Evolutionary conservation across 441 rosid species (phyloP), one percentile per base, ranked within the genome.

Genomic region (Populus hybrid): DNA sequence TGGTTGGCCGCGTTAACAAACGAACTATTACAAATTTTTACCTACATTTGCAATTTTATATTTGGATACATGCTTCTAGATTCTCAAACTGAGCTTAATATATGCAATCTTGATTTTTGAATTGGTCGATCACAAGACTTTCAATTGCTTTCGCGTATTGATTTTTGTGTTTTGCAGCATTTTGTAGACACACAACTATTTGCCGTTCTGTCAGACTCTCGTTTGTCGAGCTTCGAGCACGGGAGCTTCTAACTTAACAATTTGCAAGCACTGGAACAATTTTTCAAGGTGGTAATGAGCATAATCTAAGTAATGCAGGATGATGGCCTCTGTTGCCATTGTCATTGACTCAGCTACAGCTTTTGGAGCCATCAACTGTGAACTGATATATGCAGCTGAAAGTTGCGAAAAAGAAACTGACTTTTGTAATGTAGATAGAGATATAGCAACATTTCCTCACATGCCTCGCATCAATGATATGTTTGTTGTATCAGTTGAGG

Each of bases 151-250:
- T 75, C 63, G 67, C 38, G 20, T 59, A 42, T 18, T 77, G 76
- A 8, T 67, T 61, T 64, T 71, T 36, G 75, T 64, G 67, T 67
- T 80, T 73, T 89, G 90, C 92, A 94, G 99, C 82, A 87, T 69
- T 81, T 94, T 16, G 92, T 92, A 74, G 99, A 96, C 86, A 96
- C 98, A n/a, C 99, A 94, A 75, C 87, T 92, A 77, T 94, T 96
- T 86, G 87, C 87, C 12, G 90, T 89, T 74, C 88, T 93, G 75
- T 94, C 98, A 14, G 99, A 94, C 77, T 87, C 88, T 30, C 88
- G 94, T 2, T 82, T 96, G 81, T 86, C 94, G 40, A 96, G 89
- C 86, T 91, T 91, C 30, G 99, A 96, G 89, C 84, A 89, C 5
- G 87, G 88, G 73, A 76, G 76, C 65, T 76, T 78, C 85, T 92